These are phyloP conservation scores for Wilcoxina mikolae DNA, from an alignment of 495 filamentous ascomycete species.

Conservation along the genomic window DNA sequence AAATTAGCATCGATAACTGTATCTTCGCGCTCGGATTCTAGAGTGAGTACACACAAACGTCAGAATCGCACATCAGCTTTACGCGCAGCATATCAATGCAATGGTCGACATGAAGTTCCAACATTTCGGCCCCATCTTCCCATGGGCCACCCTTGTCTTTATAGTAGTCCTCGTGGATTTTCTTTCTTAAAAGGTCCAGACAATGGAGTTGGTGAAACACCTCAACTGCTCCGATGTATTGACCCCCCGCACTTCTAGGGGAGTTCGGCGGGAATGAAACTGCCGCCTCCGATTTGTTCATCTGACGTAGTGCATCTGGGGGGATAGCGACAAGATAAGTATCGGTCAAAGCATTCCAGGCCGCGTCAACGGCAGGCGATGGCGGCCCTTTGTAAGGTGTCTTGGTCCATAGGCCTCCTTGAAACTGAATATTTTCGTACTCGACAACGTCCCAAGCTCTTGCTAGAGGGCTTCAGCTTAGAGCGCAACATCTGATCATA, in stretches of 20 bases:
- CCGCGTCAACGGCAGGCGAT: background rate
- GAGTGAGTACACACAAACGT: slow-evolving; percentile 9
- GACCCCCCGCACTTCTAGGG: background rate
- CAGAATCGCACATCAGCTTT: slow-evolving; percentile 28
- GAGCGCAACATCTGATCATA: too few relatives aligned
- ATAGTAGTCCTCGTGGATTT: slow-evolving; percentile 38
- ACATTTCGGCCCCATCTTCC: background rate
- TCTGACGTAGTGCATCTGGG: background rate
- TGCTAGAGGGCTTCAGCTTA: too few relatives aligned
- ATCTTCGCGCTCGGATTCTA: background rate
- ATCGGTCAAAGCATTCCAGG: background rate
- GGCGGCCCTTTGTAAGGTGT: background rate
- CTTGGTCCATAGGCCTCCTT: background rate
- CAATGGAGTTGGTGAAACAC: slow-evolving; percentile 45
- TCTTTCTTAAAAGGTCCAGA: slow-evolving; percentile 38
- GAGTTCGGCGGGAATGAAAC: background rate
- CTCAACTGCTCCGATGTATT: slow-evolving; percentile 27
- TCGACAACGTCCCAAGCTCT: slow-evolving; percentile 1
- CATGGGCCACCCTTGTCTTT: slow-evolving; percentile 12
- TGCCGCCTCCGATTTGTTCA: background rate
- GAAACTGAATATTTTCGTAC: background rate
- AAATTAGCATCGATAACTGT: background rate
- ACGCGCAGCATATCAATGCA: slow-evolving; percentile 29
- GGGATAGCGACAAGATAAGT: background rate
- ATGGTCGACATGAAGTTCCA: slow-evolving; percentile 17